These are phyloP conservation scores for Corchorus capsularis DNA, from an alignment of 345 rosid genomes.

Conservation along the genomic window DNA sequence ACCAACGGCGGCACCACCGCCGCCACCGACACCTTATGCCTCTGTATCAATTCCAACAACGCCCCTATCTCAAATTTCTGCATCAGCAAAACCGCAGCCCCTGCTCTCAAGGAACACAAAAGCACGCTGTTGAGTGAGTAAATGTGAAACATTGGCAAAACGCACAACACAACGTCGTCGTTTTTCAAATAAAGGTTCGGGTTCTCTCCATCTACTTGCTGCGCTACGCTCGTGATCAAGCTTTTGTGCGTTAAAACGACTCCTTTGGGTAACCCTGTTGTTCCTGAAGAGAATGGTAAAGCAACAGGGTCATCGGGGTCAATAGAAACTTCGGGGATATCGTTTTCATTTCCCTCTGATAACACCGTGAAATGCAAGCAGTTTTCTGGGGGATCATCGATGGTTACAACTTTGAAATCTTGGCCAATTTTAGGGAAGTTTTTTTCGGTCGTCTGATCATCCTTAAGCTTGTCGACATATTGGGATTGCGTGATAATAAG, in stretches of 20 bases:
- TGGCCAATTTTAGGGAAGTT: conserved; percentile 32
- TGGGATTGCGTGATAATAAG: conserved; percentile 71
- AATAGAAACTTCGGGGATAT: conserved; percentile 28
- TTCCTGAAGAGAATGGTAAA: conserved; percentile 85
- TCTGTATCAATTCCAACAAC: conserved; percentile 69
- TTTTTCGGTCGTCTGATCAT: background rate
- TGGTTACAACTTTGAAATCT: conserved; percentile 56
- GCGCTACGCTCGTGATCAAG: conserved; percentile 84
- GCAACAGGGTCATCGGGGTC: conserved; percentile 72
- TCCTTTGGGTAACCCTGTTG: conserved; percentile 91
- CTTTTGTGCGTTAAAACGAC: conserved; percentile 82
- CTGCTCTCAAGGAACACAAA: conserved; percentile 55
- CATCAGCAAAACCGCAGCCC: conserved; percentile 79
- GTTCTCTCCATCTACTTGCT: conserved; percentile 93
- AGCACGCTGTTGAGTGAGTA: conserved; percentile 80
- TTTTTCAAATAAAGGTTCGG: conserved; percentile 62
- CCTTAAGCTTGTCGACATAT: conserved; percentile 61
- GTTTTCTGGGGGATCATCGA: conserved; percentile 62
- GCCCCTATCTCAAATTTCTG: conserved; percentile 83
- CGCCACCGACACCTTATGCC: conserved; percentile 67
- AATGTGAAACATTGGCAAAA: conserved; percentile 83
- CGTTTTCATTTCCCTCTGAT: conserved; percentile 43
- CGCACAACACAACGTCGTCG: conserved; percentile 78
- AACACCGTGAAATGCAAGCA: conserved; percentile 66
- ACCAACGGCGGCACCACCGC: conserved; percentile 93